Evolutionary conservation across 1,284 basidiomycete species (phyloP).

Genomic region (Cryptococcus sp.): DNA sequence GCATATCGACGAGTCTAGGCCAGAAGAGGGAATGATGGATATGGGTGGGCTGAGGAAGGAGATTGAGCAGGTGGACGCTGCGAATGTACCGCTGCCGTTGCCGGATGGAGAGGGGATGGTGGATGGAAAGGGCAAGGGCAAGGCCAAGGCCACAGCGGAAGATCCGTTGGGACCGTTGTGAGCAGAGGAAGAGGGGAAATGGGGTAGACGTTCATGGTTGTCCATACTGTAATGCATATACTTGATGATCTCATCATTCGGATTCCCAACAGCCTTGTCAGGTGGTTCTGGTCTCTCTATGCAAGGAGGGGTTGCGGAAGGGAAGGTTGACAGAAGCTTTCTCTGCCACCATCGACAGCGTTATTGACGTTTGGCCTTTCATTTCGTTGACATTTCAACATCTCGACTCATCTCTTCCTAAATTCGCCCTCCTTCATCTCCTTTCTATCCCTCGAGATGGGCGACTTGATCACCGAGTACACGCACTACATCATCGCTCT

Average conservation of each 20-base stretch:
- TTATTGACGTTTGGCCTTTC: not conserved
- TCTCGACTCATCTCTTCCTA: not conserved
- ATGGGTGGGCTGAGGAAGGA: slow-evolving; percentile 22
- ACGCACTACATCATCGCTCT: not conserved
- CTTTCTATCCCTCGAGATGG: not conserved
- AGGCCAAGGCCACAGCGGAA: slow-evolving; percentile 7
- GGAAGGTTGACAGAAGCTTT: too few species aligned
- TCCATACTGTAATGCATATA: too few species aligned
- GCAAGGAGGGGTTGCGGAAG: too few species aligned
- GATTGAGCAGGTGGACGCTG: slow-evolving; percentile 31
- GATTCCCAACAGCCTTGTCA: too few species aligned
- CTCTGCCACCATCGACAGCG: too few species aligned
- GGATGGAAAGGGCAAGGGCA: slow-evolving; percentile 9
- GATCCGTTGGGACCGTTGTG: slow-evolving; percentile 5
- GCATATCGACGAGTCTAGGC: slow-evolving; percentile 1
- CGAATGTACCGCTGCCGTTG: slow-evolving; percentile 30
- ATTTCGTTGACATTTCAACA: not conserved
- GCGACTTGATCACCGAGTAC: not conserved
- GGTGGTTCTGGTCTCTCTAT: too few species aligned
- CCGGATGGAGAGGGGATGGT: slow-evolving; percentile 13
- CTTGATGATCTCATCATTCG: too few species aligned
- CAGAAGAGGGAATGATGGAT: not conserved
- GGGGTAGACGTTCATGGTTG: too few species aligned
- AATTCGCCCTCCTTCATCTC: not conserved
- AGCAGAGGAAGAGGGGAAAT: too few species aligned